Base-by-base conservation (phyloP, 768 basidiomycete species). In the Baorangia bicolor region DNA sequence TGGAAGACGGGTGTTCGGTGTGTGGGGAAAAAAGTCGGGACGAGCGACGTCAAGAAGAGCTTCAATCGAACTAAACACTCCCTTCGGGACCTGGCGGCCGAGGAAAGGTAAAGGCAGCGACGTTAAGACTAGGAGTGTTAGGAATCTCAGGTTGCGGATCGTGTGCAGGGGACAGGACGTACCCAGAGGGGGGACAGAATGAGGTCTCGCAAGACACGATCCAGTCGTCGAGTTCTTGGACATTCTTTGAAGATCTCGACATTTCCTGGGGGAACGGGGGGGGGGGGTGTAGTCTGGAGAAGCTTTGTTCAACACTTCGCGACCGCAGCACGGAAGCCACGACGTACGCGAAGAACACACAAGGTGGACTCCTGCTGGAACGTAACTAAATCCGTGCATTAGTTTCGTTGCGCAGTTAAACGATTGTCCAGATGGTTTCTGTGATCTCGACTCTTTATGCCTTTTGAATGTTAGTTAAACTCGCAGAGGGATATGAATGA, bases 91-190 rank as follows among this genome's bases (percentile, higher is more conserved):
- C 37, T 45, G 28, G 23, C 27, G 45, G 14, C 33, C 13, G 13
- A 30, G 9, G 18, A 47, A 70, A 28, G 25, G 72, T 25, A 41
- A 35, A 33, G 18, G 12, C 20, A 5, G 12, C 31, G 21, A 56
- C 37, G n/a, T 46, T 18, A 27, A 56, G 38, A 40, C 55, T 56
- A 13, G 9, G 12, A 38, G 7, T 23, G 21, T 31, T 53, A 9
- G 25, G 13, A 10, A 23, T 18, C 6, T n/a, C 6, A 44, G 6
- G 12, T 25, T 10, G 23, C 5, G 14, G 18, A 31, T 16, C 49
- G 4, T 13, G 12, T 3, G 1, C 28, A 39, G 3, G 37, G 28
- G 23, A 11, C 9, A 34, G 35, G 20, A 53, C 35, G 18, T 31
- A 46, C 53, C 39, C 39, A 23, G 28, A 53, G n/a, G 33, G 30